Percentiles rank a stretch among this genome's conserved stretches.
phyloP scores from a whole-genome alignment of 768 basidiomycete genomes.

The Suillus hirtellus region DNA sequence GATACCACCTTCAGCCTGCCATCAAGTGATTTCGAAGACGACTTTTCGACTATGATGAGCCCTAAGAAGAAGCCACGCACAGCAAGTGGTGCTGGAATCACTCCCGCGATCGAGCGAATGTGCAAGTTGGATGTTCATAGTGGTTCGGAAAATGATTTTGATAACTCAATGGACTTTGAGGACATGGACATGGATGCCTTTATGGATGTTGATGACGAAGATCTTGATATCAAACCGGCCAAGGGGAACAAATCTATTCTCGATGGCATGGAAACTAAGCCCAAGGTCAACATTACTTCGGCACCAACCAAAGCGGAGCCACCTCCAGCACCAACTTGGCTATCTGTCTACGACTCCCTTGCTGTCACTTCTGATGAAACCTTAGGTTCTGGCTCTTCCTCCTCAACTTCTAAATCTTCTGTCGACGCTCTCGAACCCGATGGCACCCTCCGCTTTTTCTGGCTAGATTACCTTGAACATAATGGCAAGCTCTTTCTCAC shows the following conservation, averaged over 20 bases:
- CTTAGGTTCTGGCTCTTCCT: slow-evolving; percentile 45
- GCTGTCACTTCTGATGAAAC: slow-evolving; percentile 60
- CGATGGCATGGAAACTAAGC: slow-evolving; percentile 19
- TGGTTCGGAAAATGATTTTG: slow-evolving; percentile 45
- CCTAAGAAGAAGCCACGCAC: slow-evolving; percentile 66
- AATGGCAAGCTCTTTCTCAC: slow-evolving; percentile 85
- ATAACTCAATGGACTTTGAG: slow-evolving; percentile 38
- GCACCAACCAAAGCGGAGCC: slow-evolving; percentile 44
- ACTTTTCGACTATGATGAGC: slow-evolving; percentile 44
- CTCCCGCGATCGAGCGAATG: slow-evolving; percentile 59
- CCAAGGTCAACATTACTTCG: neutral
- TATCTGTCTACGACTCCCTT: slow-evolving; percentile 74
- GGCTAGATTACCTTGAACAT: slow-evolving; percentile 92
- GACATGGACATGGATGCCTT: slow-evolving; percentile 60
- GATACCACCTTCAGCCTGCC: slow-evolving; percentile 28
- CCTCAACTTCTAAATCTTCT: slow-evolving; percentile 39
- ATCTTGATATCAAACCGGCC: slow-evolving; percentile 41
- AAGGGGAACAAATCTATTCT: slow-evolving; percentile 21
- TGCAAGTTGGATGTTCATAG: slow-evolving; percentile 60
- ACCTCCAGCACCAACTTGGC: slow-evolving; percentile 59
- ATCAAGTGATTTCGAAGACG: slow-evolving; percentile 58
- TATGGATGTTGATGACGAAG: slow-evolving; percentile 60
- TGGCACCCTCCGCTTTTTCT: slow-evolving; percentile 88
- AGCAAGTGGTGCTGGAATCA: slow-evolving; percentile 41
- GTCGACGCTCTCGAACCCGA: slow-evolving; percentile 76